A percentile compares a stretch with the other conserved stretches of the same genome.
Evolutionary conservation across 257 asterid genomes (phyloP).

Genomic region (Ocimum tenuiflorum): DNA sequence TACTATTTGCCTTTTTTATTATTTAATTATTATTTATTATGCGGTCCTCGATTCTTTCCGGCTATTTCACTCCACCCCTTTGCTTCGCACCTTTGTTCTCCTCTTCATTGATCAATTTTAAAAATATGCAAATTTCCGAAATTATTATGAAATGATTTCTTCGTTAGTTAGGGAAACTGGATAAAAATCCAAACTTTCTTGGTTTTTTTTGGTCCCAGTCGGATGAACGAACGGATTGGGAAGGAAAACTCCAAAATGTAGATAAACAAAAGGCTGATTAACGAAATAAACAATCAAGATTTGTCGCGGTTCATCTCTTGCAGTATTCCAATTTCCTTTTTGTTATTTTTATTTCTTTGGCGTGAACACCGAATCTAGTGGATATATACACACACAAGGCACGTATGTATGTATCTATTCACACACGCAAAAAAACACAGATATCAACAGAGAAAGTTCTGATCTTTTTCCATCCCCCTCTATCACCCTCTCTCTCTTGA

Average conservation of each 20-base stretch:
- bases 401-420: conserved; percentile 32
- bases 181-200: conserved; percentile 7
- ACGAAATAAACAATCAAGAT: not conserved
- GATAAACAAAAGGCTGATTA: conserved; percentile 18
- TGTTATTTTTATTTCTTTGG: not conserved
- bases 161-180: not conserved
- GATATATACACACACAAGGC: conserved; percentile 24
- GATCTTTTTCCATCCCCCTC: conserved; percentile 31
- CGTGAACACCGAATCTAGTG: conserved; percentile 17
- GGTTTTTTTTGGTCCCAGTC: conserved; percentile 8
- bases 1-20: not conserved
- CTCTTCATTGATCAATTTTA: not conserved
- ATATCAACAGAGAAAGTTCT: conserved; percentile 42
- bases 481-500: not conserved
- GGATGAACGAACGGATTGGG: conserved; percentile 23
- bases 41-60: conserved; percentile 54
- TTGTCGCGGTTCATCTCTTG: not conserved
- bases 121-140: not conserved
- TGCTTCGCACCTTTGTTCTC: conserved; percentile 35
- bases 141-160: not conserved
- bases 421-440: conserved; percentile 37
- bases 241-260: conserved; percentile 13
- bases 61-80: conserved; percentile 48
- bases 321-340: not conserved
- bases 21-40: conserved; percentile 4